phyloP scores from a whole-genome alignment of 805 yeast genomes.

The Kazachstania viticola region DNA sequence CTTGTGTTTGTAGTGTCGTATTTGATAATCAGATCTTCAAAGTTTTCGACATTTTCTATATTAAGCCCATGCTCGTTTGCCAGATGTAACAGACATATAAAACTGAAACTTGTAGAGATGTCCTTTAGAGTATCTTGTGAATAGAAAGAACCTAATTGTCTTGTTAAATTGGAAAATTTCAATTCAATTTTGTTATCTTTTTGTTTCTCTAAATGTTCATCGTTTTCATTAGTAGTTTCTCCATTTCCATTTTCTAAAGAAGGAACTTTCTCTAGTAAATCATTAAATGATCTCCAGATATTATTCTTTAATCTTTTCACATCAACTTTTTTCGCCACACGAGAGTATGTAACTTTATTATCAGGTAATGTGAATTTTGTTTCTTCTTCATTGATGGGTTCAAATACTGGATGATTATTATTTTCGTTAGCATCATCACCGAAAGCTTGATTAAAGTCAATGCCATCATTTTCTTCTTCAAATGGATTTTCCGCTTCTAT shows the following conservation, averaged over 20 bases:
- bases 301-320: constrained; percentile 62
- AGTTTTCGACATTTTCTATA: constrained; percentile 37
- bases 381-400: constrained; percentile 16
- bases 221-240: constrained; percentile 15
- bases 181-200: constrained; percentile 5
- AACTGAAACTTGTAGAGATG: constrained; percentile 74
- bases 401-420: not conserved
- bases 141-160: constrained; percentile 41
- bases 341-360: constrained; percentile 44
- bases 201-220: not conserved
- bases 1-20: constrained; percentile 3
- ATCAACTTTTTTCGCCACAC: constrained; percentile 70
- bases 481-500: constrained; percentile 25
- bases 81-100: constrained; percentile 70
- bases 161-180: constrained; percentile 38
- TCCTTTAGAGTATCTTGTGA: constrained; percentile 47
- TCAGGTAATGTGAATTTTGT: constrained; percentile 3
- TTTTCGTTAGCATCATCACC: constrained; percentile 26
- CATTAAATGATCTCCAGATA: constrained; percentile 49
- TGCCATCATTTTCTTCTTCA: constrained; percentile 25
- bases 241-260: constrained; percentile 29
- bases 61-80: constrained; percentile 76
- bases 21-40: constrained; percentile 16
- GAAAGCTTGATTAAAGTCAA: constrained; percentile 28
- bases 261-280: constrained; percentile 9